Evolutionary conservation across 2,329 filamentous ascomycete genomes (phyloP), one percentile per base, ranked within the genome.

Genomic region (Fusarium buharicum): DNA sequence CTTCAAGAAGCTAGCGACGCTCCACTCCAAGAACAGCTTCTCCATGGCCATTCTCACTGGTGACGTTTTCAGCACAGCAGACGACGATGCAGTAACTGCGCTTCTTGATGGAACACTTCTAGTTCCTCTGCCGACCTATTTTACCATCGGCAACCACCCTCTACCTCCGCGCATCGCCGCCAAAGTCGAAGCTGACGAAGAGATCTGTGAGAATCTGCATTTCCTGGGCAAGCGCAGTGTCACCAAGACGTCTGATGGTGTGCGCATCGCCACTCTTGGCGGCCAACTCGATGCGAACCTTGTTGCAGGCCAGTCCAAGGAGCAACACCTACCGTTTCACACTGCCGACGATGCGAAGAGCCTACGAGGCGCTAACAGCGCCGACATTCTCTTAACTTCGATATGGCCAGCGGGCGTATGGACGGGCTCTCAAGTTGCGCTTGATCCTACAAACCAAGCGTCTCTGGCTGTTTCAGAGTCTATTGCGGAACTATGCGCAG

Each of bases 11-110:
- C 80, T 98, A 17, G 82, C 88, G 9, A 85, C 86, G 10, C 81
- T 98, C 3, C 93, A 98, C 69, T 80, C 87, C 31, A 98, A 97
- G 78, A 95, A 97, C 73, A 84, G 83, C 71, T 98, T 99, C 74
- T 84, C 91, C 13, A 90, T 97, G 69, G 93, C 91, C 14, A 87
- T 99, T 51, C 79, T 97, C 28, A 86, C 87, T 10, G 95, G 95
- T 50, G 90, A 97, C 72, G 82, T 98, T 7, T 98, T 98, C 72
- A 80, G 83, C 16, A 77, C 83, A 38, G 77, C 81, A 1, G 84
- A 90, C 48, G 81, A 87, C 36, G 81, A 85, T 12, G 73, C 77
- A 10, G 77, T 95, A 6, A 78, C 81, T 11, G 82, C 85, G 10
- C 83, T 99, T 4, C 77, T 98, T 1, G 77, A 85, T 22, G 92